Base-by-base conservation (phyloP, 2,329 filamentous ascomycete species). In the Atkinsonella texensis region DNA sequence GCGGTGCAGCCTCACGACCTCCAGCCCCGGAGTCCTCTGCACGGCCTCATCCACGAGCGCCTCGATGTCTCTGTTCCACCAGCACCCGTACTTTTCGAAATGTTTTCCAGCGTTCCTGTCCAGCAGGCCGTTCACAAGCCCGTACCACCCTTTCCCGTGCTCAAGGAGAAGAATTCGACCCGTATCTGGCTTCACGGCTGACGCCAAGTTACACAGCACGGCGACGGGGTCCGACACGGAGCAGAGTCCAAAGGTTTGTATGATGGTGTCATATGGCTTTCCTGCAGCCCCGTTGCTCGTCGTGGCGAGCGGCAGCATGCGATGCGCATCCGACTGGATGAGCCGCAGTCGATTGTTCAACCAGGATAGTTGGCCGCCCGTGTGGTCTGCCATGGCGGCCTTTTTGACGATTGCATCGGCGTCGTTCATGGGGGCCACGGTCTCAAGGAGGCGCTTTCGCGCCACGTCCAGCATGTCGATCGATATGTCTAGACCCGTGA, bases 21-120 rank as follows among this genome's bases (percentile, higher is more conserved):
- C 75, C 48, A 84, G 66, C 2, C 79, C 78, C 0, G 76, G 76
- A 3, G 76, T 69, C 48, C 62, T 61, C 48, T 58, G 55, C 18
- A 68, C 68, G 32, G 78, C 80, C 54, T 74, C 70, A 50, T 71
- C 65, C 9, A 83, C 72, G 32, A 83, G 70, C 35, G 60, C 65
- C 58, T 76, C 74, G 53, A 84, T 75, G 59, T 84, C 80, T 49
- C 81, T 70, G 65, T 84, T 84, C 80, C 80, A 84, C 81, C 81
- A 84, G 66, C 81, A 84, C 2, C 81, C 81, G 59, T 79, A 84
- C 58, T 75, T 73, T 20, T 70, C 67, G 53, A 81, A 82, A 59
- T 84, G 81, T 20, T 67, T 65, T 15, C 66, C 64, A 0, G 81
- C 80, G 52, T 74, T 72, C 55, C 66, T 68, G 64, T 84, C 80